Conservation (phyloP, 495 filamentous ascomycete genomes). For the Bacidia gigantensis region DNA sequence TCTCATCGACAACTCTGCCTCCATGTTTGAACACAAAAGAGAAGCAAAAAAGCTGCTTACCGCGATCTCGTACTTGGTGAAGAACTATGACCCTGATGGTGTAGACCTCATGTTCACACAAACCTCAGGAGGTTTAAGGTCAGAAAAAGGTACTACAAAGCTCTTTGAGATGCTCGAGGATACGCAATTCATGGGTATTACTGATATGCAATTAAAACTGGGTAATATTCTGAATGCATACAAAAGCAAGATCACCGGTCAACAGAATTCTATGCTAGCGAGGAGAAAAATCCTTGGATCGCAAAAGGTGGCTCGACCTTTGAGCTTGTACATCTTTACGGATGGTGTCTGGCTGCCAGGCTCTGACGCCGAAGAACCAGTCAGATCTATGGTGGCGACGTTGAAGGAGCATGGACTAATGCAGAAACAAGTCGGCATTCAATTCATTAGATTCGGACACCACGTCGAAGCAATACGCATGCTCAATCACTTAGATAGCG, state of each 20-base stretch:
- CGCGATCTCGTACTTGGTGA: conserved; percentile 23
- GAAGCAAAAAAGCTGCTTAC: conserved; percentile 18
- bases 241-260: background rate
- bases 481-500: conserved; percentile 21
- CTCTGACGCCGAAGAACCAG: background rate
- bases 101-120: conserved; percentile 27
- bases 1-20: conserved; percentile 26
- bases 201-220: conserved; percentile 14
- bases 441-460: conserved; percentile 32
- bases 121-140: background rate
- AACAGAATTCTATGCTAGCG: background rate
- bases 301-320: background rate
- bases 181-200: conserved; percentile 6
- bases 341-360: conserved; percentile 26
- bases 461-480: conserved; percentile 17
- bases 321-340: conserved; percentile 29
- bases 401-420: conserved; percentile 8
- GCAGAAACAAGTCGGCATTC: conserved; percentile 22
- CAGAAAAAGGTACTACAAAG: conserved; percentile 2
- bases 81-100: conserved; percentile 20
- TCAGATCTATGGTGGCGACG: background rate
- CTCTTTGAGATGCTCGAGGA: conserved; percentile 8
- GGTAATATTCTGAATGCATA: conserved; percentile 6
- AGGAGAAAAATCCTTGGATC: background rate
- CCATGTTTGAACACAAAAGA: conserved; percentile 20